Percentiles rank a stretch among this genome's conserved stretches.
These are phyloP conservation scores for Moesziomyces sp. DNA, from an alignment of 1,284 basidiomycete species.

Conservation along the genomic window DNA sequence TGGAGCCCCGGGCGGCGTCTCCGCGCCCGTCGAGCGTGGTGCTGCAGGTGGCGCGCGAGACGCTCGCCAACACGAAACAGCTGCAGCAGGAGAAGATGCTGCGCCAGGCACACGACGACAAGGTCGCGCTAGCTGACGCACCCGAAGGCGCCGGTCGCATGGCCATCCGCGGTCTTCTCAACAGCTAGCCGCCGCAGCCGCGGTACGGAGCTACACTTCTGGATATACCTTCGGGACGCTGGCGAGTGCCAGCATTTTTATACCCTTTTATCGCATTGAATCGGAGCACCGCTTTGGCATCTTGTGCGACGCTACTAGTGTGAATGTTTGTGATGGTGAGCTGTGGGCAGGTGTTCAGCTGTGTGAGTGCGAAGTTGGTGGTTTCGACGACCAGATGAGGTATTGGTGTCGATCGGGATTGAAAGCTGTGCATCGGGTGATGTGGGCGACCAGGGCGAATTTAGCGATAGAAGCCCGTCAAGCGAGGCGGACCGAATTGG, in stretches of 20 bases:
- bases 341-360: too few relatives aligned
- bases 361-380: too few relatives aligned
- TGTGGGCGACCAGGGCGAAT: too few relatives aligned
- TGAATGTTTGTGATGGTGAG: too few relatives aligned
- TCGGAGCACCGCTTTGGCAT: too few relatives aligned
- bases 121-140: not conserved
- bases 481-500: not conserved
- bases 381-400: too few relatives aligned
- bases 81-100: conserved; percentile 20
- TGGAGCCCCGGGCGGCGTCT: conserved; percentile 10
- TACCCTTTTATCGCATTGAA: too few relatives aligned
- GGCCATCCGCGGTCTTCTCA: conserved; percentile 44
- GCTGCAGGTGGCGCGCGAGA: conserved; percentile 40
- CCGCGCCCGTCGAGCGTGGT: conserved; percentile 26
- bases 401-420: too few relatives aligned
- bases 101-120: conserved; percentile 8
- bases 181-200: conserved; percentile 9
- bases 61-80: conserved; percentile 22
- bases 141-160: conserved; percentile 28
- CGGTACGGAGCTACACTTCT: not conserved
- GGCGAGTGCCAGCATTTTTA: too few relatives aligned
- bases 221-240: not conserved
- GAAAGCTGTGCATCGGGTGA: too few relatives aligned
- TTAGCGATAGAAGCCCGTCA: conserved; percentile 11
- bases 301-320: too few relatives aligned